Evolutionary conservation across 345 rosid species (phyloP), one percentile per base, ranked within the genome.

Genomic region (Corchorus capsularis): DNA sequence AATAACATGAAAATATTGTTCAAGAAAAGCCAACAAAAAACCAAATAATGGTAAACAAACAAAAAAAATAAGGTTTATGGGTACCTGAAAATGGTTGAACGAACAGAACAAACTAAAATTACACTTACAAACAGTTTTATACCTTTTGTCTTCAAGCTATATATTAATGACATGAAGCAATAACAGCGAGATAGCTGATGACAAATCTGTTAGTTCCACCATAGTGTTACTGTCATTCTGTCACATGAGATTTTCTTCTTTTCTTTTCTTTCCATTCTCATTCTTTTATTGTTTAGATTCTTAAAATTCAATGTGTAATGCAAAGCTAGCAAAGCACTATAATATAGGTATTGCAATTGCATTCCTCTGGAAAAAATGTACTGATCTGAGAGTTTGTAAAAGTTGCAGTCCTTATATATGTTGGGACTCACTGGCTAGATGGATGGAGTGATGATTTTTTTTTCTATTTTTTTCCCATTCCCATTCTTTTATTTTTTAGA

Each of bases 41-140:
- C 22, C 16, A 55, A 19, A 19, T n/a, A n/a, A n/a, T n/a, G n/a
- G 19, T 1, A 16, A 6, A 37, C 53, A 46, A 22, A 4, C 9
- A 35, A 56, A 15, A 37, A 20, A 69, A 56, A 43, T 69, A 61
- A 4, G 0, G 68, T 14, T 20, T 8, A 32, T 46, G 64, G 52
- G 2, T 64, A 50, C 90, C 87, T 72, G 72, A 74, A 65, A 69
- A 73, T 5, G 17, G 82, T 55, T 17, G 70, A n/a, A n/a, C n/a
- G n/a, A n/a, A n/a, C n/a, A n/a, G n/a, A n/a, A n/a, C n/a, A n/a
- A n/a, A n/a, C n/a, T n/a, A n/a, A n/a, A n/a, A n/a, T n/a, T n/a
- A n/a, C n/a, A n/a, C n/a, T n/a, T n/a, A n/a, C n/a, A n/a, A n/a
- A n/a, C n/a, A n/a, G n/a, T n/a, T n/a, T n/a, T n/a, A n/a, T n/a